Evolutionary conservation across 2,329 filamentous ascomycete species (phyloP).

Genomic region (Zymoseptoria brevis): DNA sequence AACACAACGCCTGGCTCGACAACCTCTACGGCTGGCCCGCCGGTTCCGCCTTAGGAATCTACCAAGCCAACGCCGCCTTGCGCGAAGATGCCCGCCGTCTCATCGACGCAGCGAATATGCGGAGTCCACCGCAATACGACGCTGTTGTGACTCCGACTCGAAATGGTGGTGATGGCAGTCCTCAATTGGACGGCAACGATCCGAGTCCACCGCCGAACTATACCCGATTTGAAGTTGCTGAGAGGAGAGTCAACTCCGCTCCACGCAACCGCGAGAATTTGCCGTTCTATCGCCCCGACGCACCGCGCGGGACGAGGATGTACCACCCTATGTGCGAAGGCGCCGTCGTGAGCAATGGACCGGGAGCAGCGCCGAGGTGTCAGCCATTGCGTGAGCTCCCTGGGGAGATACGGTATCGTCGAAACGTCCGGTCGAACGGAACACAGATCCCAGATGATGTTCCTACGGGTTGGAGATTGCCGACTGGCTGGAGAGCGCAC

Average conservation of each 20-base stretch:
- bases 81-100: not conserved
- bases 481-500: not conserved
- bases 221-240: not conserved
- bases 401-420: not conserved
- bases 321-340: not conserved
- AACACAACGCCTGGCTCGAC: not conserved
- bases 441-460: not conserved
- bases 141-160: not conserved
- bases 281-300: not conserved
- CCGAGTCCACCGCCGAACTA: not conserved
- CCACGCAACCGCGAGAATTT: not conserved
- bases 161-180: not conserved
- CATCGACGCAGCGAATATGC: not conserved
- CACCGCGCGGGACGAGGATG: not conserved
- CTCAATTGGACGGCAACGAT: not conserved
- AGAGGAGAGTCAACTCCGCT: not conserved
- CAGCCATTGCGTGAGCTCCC: not conserved
- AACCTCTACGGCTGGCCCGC: not conserved
- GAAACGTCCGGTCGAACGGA: not conserved
- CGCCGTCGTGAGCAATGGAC: not conserved
- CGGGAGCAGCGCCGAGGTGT: not conserved
- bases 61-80: not conserved
- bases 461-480: not conserved
- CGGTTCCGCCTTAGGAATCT: not conserved
- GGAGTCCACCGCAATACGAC: not conserved